Evolutionary conservation across 805 yeast genomes (phyloP).

Genomic region (Yamadazyma sp.): DNA sequence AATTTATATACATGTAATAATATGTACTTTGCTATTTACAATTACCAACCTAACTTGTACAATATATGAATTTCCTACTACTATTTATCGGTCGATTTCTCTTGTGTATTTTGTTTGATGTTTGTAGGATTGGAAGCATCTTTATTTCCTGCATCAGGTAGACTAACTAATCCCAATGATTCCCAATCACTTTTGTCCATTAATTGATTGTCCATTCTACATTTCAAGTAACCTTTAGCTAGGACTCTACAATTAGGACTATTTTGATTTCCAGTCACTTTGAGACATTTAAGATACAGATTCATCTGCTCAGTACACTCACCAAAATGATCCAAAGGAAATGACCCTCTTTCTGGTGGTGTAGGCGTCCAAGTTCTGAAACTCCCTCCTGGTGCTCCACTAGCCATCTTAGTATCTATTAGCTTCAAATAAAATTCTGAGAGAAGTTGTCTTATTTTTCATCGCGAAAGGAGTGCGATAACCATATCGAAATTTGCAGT

Average conservation of each 20-base stretch:
- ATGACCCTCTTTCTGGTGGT: constrained; percentile 96
- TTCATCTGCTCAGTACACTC: constrained; percentile 80
- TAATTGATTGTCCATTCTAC: constrained; percentile 77
- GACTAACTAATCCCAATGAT: constrained; percentile 38
- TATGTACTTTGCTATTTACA: too few species aligned
- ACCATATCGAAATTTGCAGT: too few species aligned
- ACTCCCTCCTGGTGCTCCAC: constrained; percentile 37
- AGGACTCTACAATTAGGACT: constrained; percentile 86
- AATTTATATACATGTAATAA: too few species aligned
- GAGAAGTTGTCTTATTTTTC: too few species aligned
- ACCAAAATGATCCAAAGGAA: constrained; percentile 84
- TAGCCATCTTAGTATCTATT: too few species aligned
- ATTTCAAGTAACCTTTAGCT: constrained; percentile 77
- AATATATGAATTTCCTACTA: too few species aligned
- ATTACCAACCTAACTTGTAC: too few species aligned
- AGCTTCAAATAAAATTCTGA: too few species aligned
- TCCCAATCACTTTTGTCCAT: constrained; percentile 45
- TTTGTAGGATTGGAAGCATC: too few species aligned
- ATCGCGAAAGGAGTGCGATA: too few species aligned
- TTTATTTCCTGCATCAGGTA: constrained; percentile 31
- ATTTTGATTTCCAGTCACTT: constrained; percentile 73
- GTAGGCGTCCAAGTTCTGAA: constrained; percentile 61
- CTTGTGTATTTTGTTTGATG: too few species aligned
- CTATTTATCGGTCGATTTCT: too few species aligned
- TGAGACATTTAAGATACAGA: constrained; percentile 74